Evolutionary conservation across 352 stramenopile genomes (phyloP).

Genomic region (Globisporangium spiculum): DNA sequence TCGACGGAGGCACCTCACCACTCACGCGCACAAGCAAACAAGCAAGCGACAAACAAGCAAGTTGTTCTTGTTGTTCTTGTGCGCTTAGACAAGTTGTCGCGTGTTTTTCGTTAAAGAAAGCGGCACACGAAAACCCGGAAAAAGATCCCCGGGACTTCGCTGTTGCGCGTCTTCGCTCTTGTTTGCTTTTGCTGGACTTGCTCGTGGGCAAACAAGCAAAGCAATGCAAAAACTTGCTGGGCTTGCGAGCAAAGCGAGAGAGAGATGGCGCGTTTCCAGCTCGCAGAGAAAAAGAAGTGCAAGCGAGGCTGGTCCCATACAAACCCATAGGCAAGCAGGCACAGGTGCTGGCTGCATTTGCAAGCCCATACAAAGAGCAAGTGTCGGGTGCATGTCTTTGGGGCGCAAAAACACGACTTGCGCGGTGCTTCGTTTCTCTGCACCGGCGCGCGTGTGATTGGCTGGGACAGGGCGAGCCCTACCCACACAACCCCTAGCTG

Average conservation of each 20-base stretch:
- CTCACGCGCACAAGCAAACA: background rate
- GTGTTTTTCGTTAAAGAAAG: conserved; percentile 13
- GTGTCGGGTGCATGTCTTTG: conserved; percentile 7
- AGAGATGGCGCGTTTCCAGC: background rate
- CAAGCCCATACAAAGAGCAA: conserved; percentile 4
- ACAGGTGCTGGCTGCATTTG: background rate
- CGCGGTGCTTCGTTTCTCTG: conserved; percentile 9
- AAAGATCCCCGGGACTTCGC: background rate
- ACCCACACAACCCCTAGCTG: background rate
- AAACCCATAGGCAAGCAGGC: background rate
- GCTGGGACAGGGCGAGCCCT: background rate
- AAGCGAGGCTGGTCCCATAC: background rate
- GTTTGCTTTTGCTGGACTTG: background rate
- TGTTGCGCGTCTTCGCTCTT: background rate
- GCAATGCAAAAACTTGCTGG: background rate
- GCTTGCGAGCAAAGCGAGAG: background rate
- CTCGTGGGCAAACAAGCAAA: background rate
- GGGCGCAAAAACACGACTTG: background rate
- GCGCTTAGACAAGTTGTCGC: conserved; percentile 5
- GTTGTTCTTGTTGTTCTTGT: background rate
- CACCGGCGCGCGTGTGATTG: background rate
- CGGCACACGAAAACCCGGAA: conserved; percentile 1
- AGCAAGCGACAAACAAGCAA: background rate
- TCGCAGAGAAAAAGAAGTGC: conserved; percentile 4
- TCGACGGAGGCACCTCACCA: background rate